Evolutionary conservation across 495 filamentous ascomycete genomes (phyloP).

Genomic region (Penicillium diatomitis): DNA sequence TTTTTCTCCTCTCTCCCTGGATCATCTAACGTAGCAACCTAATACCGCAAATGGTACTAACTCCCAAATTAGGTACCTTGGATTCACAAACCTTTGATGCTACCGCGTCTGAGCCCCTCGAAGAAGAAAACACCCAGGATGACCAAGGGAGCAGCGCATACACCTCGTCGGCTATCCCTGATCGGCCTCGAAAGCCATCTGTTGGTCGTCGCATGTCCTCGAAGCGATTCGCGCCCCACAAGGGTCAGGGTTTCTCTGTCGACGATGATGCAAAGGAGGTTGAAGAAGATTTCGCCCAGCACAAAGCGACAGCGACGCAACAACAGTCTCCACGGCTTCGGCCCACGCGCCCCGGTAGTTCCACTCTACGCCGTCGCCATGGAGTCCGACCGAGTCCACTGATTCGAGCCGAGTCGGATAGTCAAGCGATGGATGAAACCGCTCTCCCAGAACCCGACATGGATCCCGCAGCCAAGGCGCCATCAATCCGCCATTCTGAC

Average conservation of each 20-base stretch:
- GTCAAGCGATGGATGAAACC: slow-evolving; percentile 37
- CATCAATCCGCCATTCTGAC: slow-evolving; percentile 20
- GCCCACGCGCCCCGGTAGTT: slow-evolving; percentile 39
- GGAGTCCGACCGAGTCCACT: slow-evolving; percentile 49
- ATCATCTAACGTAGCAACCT: too few species aligned
- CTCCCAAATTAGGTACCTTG: slow-evolving; percentile 25
- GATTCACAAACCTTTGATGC: slow-evolving; percentile 18
- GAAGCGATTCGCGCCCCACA: slow-evolving; percentile 62
- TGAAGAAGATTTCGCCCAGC: slow-evolving; percentile 43
- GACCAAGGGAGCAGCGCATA: slow-evolving; percentile 20
- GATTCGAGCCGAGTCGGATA: slow-evolving; percentile 48
- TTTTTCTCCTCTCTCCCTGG: too few species aligned
- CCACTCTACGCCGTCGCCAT: slow-evolving; percentile 62
- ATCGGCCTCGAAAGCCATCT: slow-evolving; percentile 59
- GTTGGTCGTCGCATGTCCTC: slow-evolving; percentile 65
- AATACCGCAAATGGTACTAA: too few species aligned
- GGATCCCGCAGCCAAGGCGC: slow-evolving; percentile 11
- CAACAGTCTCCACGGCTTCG: slow-evolving; percentile 31
- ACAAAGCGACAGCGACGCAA: slow-evolving; percentile 24
- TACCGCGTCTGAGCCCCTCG: slow-evolving; percentile 14
- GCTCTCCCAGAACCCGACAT: slow-evolving; percentile 25
- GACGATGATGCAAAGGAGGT: slow-evolving; percentile 86
- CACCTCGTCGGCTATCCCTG: slow-evolving; percentile 45
- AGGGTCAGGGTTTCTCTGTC: slow-evolving; percentile 83
- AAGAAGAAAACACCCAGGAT: slow-evolving; percentile 22